Base-by-base conservation (phyloP, 2,329 filamentous ascomycete species). In the Colletotrichum caudatum region DNA sequence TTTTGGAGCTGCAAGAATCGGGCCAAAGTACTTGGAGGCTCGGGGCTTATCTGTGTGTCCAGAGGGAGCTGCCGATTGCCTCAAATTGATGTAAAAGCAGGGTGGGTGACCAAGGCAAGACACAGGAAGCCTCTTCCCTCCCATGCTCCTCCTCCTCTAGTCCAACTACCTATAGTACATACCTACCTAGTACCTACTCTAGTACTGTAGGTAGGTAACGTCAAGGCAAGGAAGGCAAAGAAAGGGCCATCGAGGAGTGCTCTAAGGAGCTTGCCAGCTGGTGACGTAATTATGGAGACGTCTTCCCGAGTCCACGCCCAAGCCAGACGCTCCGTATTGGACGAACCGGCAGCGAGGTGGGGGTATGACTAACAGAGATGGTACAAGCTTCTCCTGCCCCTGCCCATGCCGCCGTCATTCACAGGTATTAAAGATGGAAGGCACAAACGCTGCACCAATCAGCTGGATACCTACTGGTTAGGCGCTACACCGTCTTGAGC, bases 241-340 rank as follows among this genome's bases (percentile, higher is more conserved):
- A 14, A 18, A 58, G 29, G 23, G 35, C n/a, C 60, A 35, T 46
- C 41, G 33, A 66, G 39, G 37, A 44, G 53, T 53, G 69, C 69
- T 72, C 16, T 29, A 5, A 37, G 37, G 39, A 6, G 14, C 39
- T 16, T 69, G 16, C 60, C 33, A 54, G 64, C 4, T 56, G 37
- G 66, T 72, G 69, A 72, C 69, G 69, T 72, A 64, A 60, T 53
- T 64, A 41, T 69, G 59, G 59, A 64, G 69, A 69, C 60, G 26
- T 60, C 3, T 1, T 29, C 65, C 65, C 69, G 35, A 50, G 39
- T 60, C n/a, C 46, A 69, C 46, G 65, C 37, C 65, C 46, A 33
- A 54, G 39, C 69, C 37, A 71, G 69, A 59, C 53, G 7, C 59
- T 64, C 60, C 48, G 54, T 39, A 69, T 72, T 72, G 69, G 69